Evolutionary conservation across 108 stramenopile genomes (phyloP).

Genomic region (Skeletonema potamos): DNA sequence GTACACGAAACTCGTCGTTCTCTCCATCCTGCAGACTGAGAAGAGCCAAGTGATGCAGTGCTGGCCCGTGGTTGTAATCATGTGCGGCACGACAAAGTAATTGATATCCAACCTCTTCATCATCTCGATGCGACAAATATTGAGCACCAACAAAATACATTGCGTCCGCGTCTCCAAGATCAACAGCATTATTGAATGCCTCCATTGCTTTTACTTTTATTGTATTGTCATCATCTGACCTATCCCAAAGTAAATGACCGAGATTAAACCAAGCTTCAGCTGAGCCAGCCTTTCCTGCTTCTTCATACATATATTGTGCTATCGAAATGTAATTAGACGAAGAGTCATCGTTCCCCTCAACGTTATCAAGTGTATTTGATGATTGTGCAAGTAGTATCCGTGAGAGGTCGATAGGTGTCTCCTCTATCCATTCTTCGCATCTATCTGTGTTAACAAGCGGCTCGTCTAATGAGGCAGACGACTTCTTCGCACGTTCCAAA

Average conservation of each 20-base stretch:
- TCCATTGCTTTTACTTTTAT: slow-evolving; percentile 50
- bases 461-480: not conserved
- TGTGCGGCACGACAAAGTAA: slow-evolving; percentile 57
- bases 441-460: slow-evolving; percentile 18
- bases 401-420: slow-evolving; percentile 30
- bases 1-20: slow-evolving; percentile 40
- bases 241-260: slow-evolving; percentile 75
- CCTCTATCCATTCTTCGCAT: slow-evolving; percentile 28
- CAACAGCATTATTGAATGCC: slow-evolving; percentile 67
- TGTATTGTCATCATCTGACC: slow-evolving; percentile 31
- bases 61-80: slow-evolving; percentile 59
- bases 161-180: slow-evolving; percentile 79
- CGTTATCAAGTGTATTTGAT: not conserved
- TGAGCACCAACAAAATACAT: slow-evolving; percentile 82
- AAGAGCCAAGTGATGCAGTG: slow-evolving; percentile 77
- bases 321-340: slow-evolving; percentile 3
- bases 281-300: slow-evolving; percentile 57
- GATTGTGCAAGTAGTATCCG: slow-evolving; percentile 6
- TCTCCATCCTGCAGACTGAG: slow-evolving; percentile 55
- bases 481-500: slow-evolving; percentile 33
- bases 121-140: slow-evolving; percentile 37
- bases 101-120: slow-evolving; percentile 22
- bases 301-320: slow-evolving; percentile 54
- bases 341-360: not conserved
- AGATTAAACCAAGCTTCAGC: slow-evolving; percentile 80